Evolutionary conservation across 2,329 filamentous ascomycete species (phyloP), one percentile per base, ranked within the genome.

Genomic region (Rutstroemia sp.): DNA sequence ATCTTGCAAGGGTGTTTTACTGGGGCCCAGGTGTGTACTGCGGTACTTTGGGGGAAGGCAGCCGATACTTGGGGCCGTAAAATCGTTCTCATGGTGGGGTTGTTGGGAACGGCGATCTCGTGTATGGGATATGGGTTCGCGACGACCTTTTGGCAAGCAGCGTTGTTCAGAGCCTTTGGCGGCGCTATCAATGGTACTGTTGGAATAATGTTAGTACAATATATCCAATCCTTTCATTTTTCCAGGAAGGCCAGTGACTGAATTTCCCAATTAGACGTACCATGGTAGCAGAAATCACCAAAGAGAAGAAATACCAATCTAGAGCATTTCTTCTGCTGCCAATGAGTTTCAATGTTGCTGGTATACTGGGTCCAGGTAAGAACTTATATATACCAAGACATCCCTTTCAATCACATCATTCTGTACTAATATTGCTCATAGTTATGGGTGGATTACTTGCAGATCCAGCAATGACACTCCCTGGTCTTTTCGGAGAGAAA

Each of bases 1-100:
- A 73, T 95, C 2, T 75, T 95, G 23, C 83, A 88, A 48, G 89
- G 87, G 12, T 84, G 84, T 40, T 95, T 95, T 68, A 92, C 88
- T 0, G 86, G 84, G 0, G 86, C 88, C 0, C 91, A 96, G 68
- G 92, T 92, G 65, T 68, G 89, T 44, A 95, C 89, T 1, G 88
- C 89, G 1, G 84, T 95, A 70, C 71, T 89, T 59, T 95, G 90
- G 90, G 90, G 89, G 0, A 77, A 86, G 0, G 72, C 91, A 4
- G 82, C 86, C 6, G 80, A 83, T 64, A 75, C 73, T 56, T 78
- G 81, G 57, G 90, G 90, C 0, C 79, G 90, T 47, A 95, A 95
- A 72, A 79, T 78, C n/a, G 88, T 94, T 17, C 74, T 95, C 19
- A 72, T 94, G 57, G 82, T 95, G 51, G 90, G 90, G 0, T 73